A percentile compares a stretch with the other conserved stretches of the same genome.
These are phyloP conservation scores for Leishmania martiniquensis DNA, from an alignment of 208 protist genomes.

Conservation along the genomic window DNA sequence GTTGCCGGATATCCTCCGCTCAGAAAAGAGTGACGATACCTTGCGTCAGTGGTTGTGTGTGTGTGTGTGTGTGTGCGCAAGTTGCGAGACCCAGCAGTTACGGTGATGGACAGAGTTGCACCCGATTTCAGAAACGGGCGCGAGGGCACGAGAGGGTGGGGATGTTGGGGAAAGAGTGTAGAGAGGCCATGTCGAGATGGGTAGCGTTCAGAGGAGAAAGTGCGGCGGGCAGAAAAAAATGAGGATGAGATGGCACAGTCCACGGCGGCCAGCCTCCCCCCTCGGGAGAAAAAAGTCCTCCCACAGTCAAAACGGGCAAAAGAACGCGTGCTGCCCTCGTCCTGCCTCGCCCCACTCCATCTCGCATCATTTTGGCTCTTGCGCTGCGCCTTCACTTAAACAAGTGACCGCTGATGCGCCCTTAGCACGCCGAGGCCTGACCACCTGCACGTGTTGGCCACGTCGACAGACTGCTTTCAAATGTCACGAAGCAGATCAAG, in stretches of 20 bases:
- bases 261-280: not conserved
- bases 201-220: not conserved
- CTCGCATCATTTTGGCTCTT: too few relatives aligned
- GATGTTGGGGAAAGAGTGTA: not conserved
- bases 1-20: not conserved
- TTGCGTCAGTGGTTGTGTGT: not conserved
- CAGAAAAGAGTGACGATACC: not conserved
- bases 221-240: not conserved
- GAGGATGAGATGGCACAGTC: not conserved
- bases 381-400: not conserved
- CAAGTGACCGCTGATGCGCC: not conserved
- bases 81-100: not conserved
- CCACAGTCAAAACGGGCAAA: not conserved
- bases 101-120: not conserved
- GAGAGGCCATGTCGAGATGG: not conserved
- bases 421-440: not conserved
- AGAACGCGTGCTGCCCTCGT: not conserved
- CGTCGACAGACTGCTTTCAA: not conserved
- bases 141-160: not conserved
- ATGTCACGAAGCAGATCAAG: not conserved
- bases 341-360: not conserved
- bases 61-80: conserved; percentile 3
- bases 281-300: not conserved
- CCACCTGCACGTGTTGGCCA: not conserved
- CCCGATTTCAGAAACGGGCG: not conserved